A percentile compares a stretch with the other conserved stretches of the same genome.
Evolutionary conservation across 441 rosid species (phyloP).

Genomic region (Populus hybrid): DNA sequence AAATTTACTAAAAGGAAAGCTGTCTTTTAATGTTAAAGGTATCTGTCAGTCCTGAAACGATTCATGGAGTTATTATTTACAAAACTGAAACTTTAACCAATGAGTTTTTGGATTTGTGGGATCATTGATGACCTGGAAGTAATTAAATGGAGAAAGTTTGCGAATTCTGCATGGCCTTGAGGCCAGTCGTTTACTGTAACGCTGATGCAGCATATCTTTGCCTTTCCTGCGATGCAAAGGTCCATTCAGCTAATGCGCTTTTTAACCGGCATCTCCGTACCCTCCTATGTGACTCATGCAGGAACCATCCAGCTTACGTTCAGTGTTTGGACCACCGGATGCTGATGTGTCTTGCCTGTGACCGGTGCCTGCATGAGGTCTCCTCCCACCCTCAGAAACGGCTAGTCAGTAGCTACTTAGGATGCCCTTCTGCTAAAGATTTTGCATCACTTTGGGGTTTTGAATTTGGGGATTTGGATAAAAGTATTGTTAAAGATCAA

Average conservation of each 20-base stretch:
- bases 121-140: constrained; percentile 11
- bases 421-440: constrained; percentile 77
- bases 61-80: neutral
- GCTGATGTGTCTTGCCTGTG: constrained; percentile 65
- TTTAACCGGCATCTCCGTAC: constrained; percentile 75
- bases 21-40: neutral
- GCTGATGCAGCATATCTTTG: constrained; percentile 84
- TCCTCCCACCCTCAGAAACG: constrained; percentile 48
- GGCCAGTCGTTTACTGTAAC: constrained; percentile 73
- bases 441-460: constrained; percentile 64
- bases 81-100: neutral
- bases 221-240: constrained; percentile 76
- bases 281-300: constrained; percentile 64
- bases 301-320: constrained; percentile 37
- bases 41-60: neutral
- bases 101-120: constrained; percentile 6
- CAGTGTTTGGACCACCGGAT: constrained; percentile 58
- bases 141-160: constrained; percentile 68
- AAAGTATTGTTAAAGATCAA: constrained; percentile 15
- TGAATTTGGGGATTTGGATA: constrained; percentile 40
- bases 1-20: neutral
- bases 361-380: constrained; percentile 42
- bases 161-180: constrained; percentile 63
- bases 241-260: constrained; percentile 89
- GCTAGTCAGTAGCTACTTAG: constrained; percentile 50